Evolutionary conservation across 805 yeast genomes (phyloP).

Genomic region (Lipomyces kockii): DNA sequence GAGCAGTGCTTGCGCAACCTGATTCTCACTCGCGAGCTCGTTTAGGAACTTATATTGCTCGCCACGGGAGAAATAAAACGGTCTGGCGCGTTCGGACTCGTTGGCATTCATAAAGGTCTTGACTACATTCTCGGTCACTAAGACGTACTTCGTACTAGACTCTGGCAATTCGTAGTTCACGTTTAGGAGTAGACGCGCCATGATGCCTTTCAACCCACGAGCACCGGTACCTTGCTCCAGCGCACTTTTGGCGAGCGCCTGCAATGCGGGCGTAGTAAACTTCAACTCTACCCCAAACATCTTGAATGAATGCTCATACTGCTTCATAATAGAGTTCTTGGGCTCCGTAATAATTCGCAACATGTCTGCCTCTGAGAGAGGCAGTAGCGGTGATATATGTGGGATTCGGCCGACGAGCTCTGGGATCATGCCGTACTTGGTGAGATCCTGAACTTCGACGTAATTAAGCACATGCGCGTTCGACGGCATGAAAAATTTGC

Average conservation of each 20-base stretch:
- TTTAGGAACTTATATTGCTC: constrained; percentile 26
- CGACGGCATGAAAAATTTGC: constrained; percentile 36
- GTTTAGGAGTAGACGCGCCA: constrained; percentile 46
- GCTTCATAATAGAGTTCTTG: constrained; percentile 57
- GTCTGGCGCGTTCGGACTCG: constrained; percentile 31
- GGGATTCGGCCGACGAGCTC: constrained; percentile 66
- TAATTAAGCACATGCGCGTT: constrained; percentile 47
- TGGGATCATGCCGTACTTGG: constrained; percentile 60
- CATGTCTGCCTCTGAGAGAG: constrained; percentile 53
- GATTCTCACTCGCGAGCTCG: constrained; percentile 25
- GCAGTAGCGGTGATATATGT: constrained; percentile 55
- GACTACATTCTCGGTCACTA: constrained; percentile 52
- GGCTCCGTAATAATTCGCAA: constrained; percentile 60
- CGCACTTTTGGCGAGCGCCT: constrained; percentile 55
- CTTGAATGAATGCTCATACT: constrained; percentile 58
- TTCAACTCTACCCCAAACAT: constrained; percentile 58
- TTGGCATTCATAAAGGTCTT: constrained; percentile 22
- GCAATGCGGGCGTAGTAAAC: constrained; percentile 55
- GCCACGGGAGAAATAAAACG: constrained; percentile 34
- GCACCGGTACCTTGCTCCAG: constrained; percentile 64
- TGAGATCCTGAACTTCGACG: constrained; percentile 57
- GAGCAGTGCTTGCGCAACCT: neutral
- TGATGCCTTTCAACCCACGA: constrained; percentile 59
- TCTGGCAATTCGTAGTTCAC: constrained; percentile 62
- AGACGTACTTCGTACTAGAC: constrained; percentile 57